Conservation (phyloP, 495 filamentous ascomycete genomes). For the Cercophora scortea region DNA sequence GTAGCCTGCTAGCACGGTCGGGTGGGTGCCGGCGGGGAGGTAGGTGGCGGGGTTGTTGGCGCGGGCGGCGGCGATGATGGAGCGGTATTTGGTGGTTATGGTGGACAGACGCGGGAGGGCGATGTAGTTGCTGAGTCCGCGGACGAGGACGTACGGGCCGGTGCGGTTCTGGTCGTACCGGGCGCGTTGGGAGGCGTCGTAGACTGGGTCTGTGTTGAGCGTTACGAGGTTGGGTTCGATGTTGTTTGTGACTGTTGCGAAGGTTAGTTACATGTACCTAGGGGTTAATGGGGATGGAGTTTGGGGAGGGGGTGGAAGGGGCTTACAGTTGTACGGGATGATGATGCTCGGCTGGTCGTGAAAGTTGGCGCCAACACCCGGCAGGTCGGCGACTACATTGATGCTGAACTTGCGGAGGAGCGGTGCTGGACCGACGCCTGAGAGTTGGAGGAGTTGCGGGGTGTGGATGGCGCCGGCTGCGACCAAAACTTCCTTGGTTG, state of each 20-base stretch:
- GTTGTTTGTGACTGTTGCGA: neutral
- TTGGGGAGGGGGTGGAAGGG: neutral
- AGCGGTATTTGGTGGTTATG: neutral
- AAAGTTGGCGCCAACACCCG: conserved; percentile 46
- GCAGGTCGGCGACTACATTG: conserved; percentile 32
- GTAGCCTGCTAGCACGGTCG: neutral
- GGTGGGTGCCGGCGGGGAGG: neutral
- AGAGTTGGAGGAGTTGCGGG: conserved; percentile 44
- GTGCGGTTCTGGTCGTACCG: conserved; percentile 1
- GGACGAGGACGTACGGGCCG: conserved; percentile 1
- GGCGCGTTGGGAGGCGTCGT: neutral
- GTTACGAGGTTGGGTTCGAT: neutral
- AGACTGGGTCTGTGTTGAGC: neutral
- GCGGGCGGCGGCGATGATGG: neutral
- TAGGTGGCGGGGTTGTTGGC: neutral
- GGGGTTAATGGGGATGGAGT: too few species aligned
- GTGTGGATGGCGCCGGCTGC: conserved; percentile 46
- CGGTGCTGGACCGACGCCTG: conserved; percentile 37
- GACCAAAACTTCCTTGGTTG: conserved; percentile 44
- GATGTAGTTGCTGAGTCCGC: conserved; percentile 1
- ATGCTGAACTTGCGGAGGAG: conserved; percentile 34
- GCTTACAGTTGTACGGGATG: conserved; percentile 1
- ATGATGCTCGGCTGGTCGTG: conserved; percentile 35
- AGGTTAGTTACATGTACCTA: too few species aligned
- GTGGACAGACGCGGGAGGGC: neutral